Conservation (phyloP, 305 asterid species). For the Ajuga reptans region DNA sequence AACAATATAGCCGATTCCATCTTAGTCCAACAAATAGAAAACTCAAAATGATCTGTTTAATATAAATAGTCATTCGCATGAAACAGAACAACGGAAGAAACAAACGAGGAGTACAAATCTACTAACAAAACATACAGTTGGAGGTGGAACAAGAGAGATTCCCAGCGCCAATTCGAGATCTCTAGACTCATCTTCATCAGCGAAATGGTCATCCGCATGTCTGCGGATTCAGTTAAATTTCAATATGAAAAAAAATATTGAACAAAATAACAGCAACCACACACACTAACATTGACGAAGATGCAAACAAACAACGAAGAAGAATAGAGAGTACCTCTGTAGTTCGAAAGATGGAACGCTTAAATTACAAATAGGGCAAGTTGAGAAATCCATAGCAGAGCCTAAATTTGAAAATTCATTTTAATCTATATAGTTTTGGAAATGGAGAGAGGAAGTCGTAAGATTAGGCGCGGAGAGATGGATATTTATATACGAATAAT, state of each 20-base stretch:
- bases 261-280: neutral
- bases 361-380: constrained; percentile 54
- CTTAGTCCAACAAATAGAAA: neutral
- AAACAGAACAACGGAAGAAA: neutral
- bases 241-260: constrained; percentile 4
- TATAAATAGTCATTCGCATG: neutral
- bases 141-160: constrained; percentile 36
- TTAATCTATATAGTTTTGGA: neutral
- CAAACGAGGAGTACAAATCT: neutral
- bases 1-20: too few species aligned
- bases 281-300: neutral
- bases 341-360: constrained; percentile 38
- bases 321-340: constrained; percentile 35
- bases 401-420: constrained; percentile 2
- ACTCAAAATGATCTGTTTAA: neutral
- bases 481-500: too few species aligned
- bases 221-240: constrained; percentile 27
- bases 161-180: constrained; percentile 49
- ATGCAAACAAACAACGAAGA: neutral
- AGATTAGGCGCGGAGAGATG: too few species aligned
- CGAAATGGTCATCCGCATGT: constrained; percentile 63
- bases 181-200: constrained; percentile 46
- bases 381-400: constrained; percentile 38
- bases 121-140: constrained; percentile 16
- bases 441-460: neutral